These are phyloP conservation scores for Lobosporangium transversale DNA, from an alignment of 192 early-diverging fungal species.

Conservation along the genomic window DNA sequence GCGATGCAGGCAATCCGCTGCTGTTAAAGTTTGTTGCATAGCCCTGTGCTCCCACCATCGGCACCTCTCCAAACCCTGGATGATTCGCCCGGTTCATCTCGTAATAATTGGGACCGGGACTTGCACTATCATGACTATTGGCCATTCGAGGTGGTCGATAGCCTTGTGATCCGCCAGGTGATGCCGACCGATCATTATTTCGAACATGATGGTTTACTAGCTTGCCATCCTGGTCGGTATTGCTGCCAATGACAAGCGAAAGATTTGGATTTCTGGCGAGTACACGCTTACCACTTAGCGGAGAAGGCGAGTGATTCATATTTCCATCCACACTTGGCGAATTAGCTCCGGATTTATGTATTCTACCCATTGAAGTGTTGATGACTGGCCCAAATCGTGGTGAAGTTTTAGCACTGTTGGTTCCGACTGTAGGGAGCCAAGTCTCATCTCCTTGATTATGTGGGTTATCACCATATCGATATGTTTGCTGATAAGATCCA, in stretches of 20 bases:
- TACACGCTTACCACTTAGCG: constrained; percentile 42
- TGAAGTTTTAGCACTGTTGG: constrained; percentile 46
- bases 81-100: constrained; percentile 37
- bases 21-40: constrained; percentile 23
- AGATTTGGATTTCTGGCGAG: constrained; percentile 41
- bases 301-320: constrained; percentile 42
- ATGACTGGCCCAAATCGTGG: constrained; percentile 44
- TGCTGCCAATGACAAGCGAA: constrained; percentile 48
- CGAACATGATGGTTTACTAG: constrained; percentile 42
- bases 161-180: constrained; percentile 32
- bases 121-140: constrained; percentile 26
- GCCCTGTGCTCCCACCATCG: constrained; percentile 13
- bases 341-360: constrained; percentile 32
- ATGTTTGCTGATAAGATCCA: constrained; percentile 36
- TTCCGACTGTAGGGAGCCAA: constrained; percentile 33
- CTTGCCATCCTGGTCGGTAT: constrained; percentile 52
- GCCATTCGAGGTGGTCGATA: constrained; percentile 24
- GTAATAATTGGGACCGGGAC: constrained; percentile 42
- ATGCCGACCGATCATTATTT: constrained; percentile 27
- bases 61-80: constrained; percentile 37
- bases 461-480: constrained; percentile 39
- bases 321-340: constrained; percentile 22
- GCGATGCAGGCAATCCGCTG: constrained; percentile 41
- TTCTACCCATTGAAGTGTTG: constrained; percentile 31
- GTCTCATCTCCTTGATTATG: constrained; percentile 36